These are phyloP conservation scores for Entelexis paramagnoliae DNA, from an alignment of 1,139 yeast genomes.

Conservation along the genomic window DNA sequence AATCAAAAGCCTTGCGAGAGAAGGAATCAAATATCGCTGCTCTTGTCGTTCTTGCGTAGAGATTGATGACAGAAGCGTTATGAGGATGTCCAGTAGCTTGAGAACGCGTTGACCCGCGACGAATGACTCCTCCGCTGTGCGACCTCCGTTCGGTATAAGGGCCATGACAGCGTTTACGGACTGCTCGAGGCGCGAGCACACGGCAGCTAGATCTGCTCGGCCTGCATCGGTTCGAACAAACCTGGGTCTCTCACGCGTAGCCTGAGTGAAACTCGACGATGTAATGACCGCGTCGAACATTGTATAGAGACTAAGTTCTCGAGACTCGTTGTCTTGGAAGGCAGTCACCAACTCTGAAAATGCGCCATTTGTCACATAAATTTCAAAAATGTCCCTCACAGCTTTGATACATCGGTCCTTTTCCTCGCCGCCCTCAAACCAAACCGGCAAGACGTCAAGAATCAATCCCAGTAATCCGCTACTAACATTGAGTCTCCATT, in stretches of 20 bases:
- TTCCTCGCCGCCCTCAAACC: constrained; percentile 1
- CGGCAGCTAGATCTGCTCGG: neutral
- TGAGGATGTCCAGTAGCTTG: neutral
- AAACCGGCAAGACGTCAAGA: neutral
- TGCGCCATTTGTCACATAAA: neutral
- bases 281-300: constrained; percentile 2
- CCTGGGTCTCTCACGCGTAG: neutral
- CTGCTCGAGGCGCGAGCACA: neutral
- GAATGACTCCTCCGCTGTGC: neutral
- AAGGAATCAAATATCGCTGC: neutral
- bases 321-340: neutral
- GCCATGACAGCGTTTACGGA: neutral
- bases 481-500: neutral
- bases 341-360: neutral
- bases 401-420: neutral
- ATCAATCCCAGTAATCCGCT: neutral
- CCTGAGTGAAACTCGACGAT: neutral
- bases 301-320: constrained; percentile 3
- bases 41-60: neutral
- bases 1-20: constrained; percentile 8
- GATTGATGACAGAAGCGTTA: neutral
- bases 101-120: neutral
- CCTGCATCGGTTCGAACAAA: neutral
- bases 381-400: neutral
- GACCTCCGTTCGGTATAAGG: neutral